Evolutionary conservation across 495 filamentous ascomycete species (phyloP).

Genomic region (Tuber melanosporum): DNA sequence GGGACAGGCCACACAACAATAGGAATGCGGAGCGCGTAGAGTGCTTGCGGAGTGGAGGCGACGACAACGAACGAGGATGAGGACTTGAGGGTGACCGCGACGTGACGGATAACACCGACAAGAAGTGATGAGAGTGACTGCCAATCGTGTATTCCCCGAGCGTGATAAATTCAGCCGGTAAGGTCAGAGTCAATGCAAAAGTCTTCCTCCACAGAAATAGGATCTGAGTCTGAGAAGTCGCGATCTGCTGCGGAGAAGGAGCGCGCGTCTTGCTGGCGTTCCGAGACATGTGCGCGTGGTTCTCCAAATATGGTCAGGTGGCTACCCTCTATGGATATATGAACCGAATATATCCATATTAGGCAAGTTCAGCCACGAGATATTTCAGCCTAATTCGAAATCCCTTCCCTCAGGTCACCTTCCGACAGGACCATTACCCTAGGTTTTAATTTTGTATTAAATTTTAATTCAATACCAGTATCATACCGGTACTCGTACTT

Average conservation of each 20-base stretch:
- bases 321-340: background rate
- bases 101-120: conserved; percentile 7
- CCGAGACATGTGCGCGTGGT: conserved; percentile 39
- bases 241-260: conserved; percentile 35
- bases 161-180: background rate
- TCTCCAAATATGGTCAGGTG: conserved; percentile 27
- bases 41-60: conserved; percentile 32
- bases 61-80: conserved; percentile 13
- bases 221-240: conserved; percentile 39
- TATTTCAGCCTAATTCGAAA: background rate
- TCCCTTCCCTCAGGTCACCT: background rate
- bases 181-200: background rate
- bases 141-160: conserved; percentile 25
- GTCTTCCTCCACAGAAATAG: conserved; percentile 8
- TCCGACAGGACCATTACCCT: background rate
- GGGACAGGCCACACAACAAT: background rate
- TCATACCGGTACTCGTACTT: too few relatives aligned
- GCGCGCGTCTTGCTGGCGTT: conserved; percentile 37
- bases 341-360: background rate
- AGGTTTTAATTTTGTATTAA: background rate
- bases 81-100: background rate
- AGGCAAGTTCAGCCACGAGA: background rate
- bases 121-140: conserved; percentile 18
- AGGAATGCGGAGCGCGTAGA: conserved; percentile 45
- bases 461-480: background rate